Conservation (phyloP, 202 grass and related monocot genomes). For the Cymbopogon flexuosus region DNA sequence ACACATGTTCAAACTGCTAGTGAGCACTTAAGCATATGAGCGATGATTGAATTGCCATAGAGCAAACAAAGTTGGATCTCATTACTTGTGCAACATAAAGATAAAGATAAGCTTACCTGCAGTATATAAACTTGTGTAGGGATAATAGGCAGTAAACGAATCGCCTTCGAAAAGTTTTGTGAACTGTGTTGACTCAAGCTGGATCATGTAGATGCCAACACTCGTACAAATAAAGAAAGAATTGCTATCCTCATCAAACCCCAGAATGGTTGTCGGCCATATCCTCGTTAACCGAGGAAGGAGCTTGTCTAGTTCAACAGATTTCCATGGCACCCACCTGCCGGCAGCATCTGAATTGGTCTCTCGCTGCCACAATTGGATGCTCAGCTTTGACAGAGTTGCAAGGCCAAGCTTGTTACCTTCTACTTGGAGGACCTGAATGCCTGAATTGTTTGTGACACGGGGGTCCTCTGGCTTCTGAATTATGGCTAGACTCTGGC, state of each 20-base stretch:
- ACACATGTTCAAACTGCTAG: not conserved
- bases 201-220: constrained; percentile 2
- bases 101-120: constrained; percentile 17
- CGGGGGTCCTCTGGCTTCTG: not conserved
- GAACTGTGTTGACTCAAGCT: not conserved
- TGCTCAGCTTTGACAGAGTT: not conserved
- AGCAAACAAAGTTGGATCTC: not conserved
- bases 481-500: not conserved
- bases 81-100: not conserved
- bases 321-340: not conserved
- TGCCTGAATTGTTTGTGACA: not conserved
- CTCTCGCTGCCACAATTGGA: not conserved
- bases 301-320: not conserved
- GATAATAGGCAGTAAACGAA: not conserved
- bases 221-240: not conserved
- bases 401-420: not conserved
- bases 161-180: not conserved
- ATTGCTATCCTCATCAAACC: constrained; percentile 13
- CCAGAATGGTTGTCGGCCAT: not conserved
- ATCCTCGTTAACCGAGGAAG: not conserved
- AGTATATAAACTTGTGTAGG: constrained; percentile 24
- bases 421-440: not conserved
- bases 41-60: not conserved
- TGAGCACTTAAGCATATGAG: not conserved
- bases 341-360: not conserved